Percentiles rank a stretch among this genome's conserved stretches.
These are phyloP conservation scores for Kazachstania taianensis DNA, from an alignment of 805 yeast species.

Conservation along the genomic window DNA sequence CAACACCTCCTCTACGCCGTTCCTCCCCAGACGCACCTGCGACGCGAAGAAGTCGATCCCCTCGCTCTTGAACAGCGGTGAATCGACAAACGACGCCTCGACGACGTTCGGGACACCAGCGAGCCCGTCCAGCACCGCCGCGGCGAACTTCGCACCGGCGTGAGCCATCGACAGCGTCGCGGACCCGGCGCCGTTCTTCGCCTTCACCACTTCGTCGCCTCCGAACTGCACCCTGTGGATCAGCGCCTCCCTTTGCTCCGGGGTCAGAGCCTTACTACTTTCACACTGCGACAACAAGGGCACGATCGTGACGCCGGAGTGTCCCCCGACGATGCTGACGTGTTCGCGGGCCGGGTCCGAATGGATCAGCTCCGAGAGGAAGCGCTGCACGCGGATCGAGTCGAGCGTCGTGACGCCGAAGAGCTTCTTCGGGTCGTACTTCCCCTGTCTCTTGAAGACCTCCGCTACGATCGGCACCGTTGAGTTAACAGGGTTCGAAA, in stretches of 20 bases:
- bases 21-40: constrained; percentile 83
- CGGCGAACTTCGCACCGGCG: constrained; percentile 74
- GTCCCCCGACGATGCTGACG: constrained; percentile 92
- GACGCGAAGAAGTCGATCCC: constrained; percentile 97
- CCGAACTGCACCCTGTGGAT: constrained; percentile 90
- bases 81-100: constrained; percentile 66
- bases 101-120: constrained; percentile 54
- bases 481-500: constrained; percentile 94
- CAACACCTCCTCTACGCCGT: constrained; percentile 80
- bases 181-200: constrained; percentile 89
- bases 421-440: constrained; percentile 42
- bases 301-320: constrained; percentile 92
- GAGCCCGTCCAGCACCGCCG: constrained; percentile 53
- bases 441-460: constrained; percentile 12
- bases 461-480: constrained; percentile 95
- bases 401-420: constrained; percentile 96
- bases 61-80: constrained; percentile 72
- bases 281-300: constrained; percentile 82
- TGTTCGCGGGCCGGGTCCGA: constrained; percentile 69
- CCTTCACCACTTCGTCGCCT: constrained; percentile 92
- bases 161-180: constrained; percentile 91
- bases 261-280: constrained; percentile 45
- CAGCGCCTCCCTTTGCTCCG: constrained; percentile 55
- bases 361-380: constrained; percentile 42
- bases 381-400: constrained; percentile 80